Evolutionary conservation across 2,329 filamentous ascomycete genomes (phyloP), one percentile per base, ranked within the genome.

Genomic region (Verticillium nubilum): DNA sequence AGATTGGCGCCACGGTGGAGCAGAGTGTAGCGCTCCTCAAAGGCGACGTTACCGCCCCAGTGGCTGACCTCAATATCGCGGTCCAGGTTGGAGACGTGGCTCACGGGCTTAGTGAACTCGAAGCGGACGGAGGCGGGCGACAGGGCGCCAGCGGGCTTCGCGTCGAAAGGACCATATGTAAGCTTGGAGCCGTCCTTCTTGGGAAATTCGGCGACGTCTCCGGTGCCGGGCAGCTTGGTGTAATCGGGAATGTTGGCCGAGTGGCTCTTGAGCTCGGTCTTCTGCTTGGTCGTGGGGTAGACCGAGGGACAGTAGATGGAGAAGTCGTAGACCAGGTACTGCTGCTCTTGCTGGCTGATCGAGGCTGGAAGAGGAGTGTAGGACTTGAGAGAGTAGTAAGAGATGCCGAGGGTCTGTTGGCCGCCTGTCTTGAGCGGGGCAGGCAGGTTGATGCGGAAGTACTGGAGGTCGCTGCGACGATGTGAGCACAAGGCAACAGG

Each of bases 41-140:
- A 92, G 1, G 95, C 95, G 58, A 98, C 77, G 72, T 99, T 99
- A 63, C 95, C 95, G 66, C 95, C 95, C 95, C 95, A 99, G 76
- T 98, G 95, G 72, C 91, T 96, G 67, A 99, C 89, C 74, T 99
- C 95, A 63, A 99, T 79, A 69, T 98, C 93, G 61, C 95, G 88
- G 76, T 98, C 91, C 61, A 99, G 80, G 17, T 85, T 80, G 33
- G 86, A 86, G 56, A 92, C 85, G 70, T 95, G 91, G 52, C 87
- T 89, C 60, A 99, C 80, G 13, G 95, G 94, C 76, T 94, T 96
- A 64, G 91, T 97, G 78, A 95, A 97, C 74, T 99, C 93, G 76
- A 96, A 98, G 62, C 95, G 90, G 58, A 97, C 88, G 65, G 82
- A 86, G 61, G 92, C 86, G 19, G 88, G 86, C 68, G 91, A 84